phyloP scores from a whole-genome alignment of 2,329 filamentous ascomycete species.

The Ramichloridium luteum region DNA sequence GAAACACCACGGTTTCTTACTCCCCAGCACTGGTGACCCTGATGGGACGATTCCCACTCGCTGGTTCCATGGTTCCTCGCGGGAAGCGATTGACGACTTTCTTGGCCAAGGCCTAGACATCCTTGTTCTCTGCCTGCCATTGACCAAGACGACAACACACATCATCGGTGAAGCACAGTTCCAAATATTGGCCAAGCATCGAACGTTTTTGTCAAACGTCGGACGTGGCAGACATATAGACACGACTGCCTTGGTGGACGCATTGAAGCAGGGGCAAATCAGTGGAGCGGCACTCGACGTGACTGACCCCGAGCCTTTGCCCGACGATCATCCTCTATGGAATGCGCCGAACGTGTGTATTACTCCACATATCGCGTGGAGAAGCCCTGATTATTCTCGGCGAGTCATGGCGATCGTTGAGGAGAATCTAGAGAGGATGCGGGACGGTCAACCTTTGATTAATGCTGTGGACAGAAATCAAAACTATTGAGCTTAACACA shows the following conservation, averaged over 20 bases:
- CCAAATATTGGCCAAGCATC: slow-evolving; percentile 15
- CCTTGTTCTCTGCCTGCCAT: slow-evolving; percentile 41
- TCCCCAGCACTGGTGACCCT: slow-evolving; percentile 50
- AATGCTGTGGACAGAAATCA: too few relatives aligned
- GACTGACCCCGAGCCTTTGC: slow-evolving; percentile 63
- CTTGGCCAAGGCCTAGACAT: slow-evolving; percentile 43
- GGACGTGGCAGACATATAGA: slow-evolving; percentile 51
- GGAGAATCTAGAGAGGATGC: too few relatives aligned
- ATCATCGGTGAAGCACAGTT: slow-evolving; percentile 42
- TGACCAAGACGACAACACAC: slow-evolving; percentile 40
- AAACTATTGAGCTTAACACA: too few relatives aligned
- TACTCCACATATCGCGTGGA: too few relatives aligned
- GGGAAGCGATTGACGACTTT: slow-evolving; percentile 39
- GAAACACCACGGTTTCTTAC: slow-evolving; percentile 49
- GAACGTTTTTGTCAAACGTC: slow-evolving; percentile 52
- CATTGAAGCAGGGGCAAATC: slow-evolving; percentile 39
- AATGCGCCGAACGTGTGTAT: too few relatives aligned
- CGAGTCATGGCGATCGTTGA: too few relatives aligned
- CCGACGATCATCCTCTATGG: slow-evolving; percentile 55
- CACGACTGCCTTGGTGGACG: slow-evolving; percentile 48
- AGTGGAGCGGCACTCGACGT: slow-evolving; percentile 60
- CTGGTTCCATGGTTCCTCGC: slow-evolving; percentile 44
- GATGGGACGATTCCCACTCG: slow-evolving; percentile 40
- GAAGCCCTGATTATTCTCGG: too few relatives aligned
- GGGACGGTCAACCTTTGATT: too few relatives aligned